These are phyloP conservation scores for Amylostereum areolatum DNA, from an alignment of 1,284 basidiomycete genomes.

Conservation along the genomic window DNA sequence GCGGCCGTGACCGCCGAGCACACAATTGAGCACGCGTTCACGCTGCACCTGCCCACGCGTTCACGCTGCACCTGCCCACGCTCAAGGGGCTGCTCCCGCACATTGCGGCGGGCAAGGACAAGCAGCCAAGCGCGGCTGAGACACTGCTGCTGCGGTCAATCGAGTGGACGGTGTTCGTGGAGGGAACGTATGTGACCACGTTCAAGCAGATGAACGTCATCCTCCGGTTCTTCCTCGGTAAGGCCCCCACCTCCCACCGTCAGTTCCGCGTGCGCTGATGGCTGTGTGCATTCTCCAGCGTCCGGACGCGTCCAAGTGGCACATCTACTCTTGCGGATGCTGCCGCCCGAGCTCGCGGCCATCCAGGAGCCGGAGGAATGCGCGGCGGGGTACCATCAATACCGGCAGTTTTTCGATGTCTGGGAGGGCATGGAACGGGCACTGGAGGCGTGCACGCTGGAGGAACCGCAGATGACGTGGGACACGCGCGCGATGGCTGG, in stretches of 20 bases:
- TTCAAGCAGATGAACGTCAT: constrained; percentile 83
- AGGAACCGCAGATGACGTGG: constrained; percentile 46
- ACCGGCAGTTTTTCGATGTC: constrained; percentile 66
- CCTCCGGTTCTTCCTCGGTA: constrained; percentile 83
- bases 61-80: too few species aligned
- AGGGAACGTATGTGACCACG: constrained; percentile 71
- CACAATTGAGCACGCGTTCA: constrained; percentile 69
- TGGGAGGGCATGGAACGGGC: constrained; percentile 59
- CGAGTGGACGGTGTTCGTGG: constrained; percentile 88
- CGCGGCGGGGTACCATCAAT: constrained; percentile 67
- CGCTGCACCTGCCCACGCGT: too few species aligned
- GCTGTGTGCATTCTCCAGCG: too few species aligned
- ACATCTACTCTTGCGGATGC: constrained; percentile 53
- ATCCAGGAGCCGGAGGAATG: constrained; percentile 57
- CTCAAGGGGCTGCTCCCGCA: constrained; percentile 58
- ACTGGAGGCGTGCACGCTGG: constrained; percentile 49
- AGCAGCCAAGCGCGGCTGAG: constrained; percentile 52
- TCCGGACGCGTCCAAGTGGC: constrained; percentile 72
- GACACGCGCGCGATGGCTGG: constrained; percentile 58
- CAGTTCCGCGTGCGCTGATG: too few species aligned
- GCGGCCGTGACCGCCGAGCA: constrained; percentile 79
- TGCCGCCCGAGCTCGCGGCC: constrained; percentile 60
- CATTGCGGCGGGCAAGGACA: constrained; percentile 29
- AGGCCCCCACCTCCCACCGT: too few species aligned
- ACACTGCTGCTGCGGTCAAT: constrained; percentile 77